A percentile compares a stretch with the other conserved stretches of the same genome.
Conservation (phyloP, 1,284 basidiomycete genomes). For the Polyporus tsugae region DNA sequence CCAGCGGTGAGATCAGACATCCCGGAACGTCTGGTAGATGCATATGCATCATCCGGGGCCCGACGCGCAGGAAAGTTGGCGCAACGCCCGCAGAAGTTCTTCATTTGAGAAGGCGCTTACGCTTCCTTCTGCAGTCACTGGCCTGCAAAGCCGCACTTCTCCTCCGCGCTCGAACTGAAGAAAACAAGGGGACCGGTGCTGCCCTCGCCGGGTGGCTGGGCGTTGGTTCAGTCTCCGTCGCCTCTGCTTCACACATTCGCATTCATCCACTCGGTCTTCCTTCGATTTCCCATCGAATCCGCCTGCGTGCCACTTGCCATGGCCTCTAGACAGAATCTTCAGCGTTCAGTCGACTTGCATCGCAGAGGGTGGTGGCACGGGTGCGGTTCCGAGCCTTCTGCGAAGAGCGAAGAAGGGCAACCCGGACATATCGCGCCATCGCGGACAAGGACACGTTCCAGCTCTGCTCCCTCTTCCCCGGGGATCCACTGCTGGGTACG, state of each 20-base stretch:
- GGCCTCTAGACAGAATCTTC: neutral
- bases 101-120: neutral
- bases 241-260: neutral
- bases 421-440: neutral
- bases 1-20: neutral
- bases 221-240: neutral
- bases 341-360: neutral
- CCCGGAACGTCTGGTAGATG: neutral
- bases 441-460: neutral
- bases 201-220: neutral
- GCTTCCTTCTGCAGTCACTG: neutral
- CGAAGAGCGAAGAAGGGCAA: neutral
- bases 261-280: neutral
- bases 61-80: conserved; percentile 1
- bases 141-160: neutral
- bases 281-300: neutral
- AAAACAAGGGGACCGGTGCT: conserved; percentile 6
- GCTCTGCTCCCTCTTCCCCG: neutral
- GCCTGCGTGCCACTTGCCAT: neutral
- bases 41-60: neutral
- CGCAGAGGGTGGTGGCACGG: neutral
- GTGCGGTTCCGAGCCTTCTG: conserved; percentile 10
- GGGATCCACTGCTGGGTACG: neutral
- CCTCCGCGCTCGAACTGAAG: conserved; percentile 4
- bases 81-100: neutral